Evolutionary conservation across 345 rosid genomes (phyloP), one percentile per base, ranked within the genome.

Genomic region (Bruguiera sexangula): DNA sequence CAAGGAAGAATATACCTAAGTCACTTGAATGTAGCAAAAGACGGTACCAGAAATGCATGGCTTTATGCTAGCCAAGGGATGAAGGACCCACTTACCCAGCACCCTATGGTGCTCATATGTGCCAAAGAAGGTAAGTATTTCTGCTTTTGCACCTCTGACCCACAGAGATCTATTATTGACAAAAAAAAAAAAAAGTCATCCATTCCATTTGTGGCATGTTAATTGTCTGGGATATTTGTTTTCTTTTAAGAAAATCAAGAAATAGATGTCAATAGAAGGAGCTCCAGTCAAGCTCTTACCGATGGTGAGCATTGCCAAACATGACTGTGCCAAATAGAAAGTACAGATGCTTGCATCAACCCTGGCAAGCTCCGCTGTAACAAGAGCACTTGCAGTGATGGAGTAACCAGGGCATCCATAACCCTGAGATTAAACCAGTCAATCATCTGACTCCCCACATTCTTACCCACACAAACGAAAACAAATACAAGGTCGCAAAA

Each of bases 281-380:
- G 66, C 22, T 63, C 11, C 13, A n/a, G 54, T 71, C 60, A 65
- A 75, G 69, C 78, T 59, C 83, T 78, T 70, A 92, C 98, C 96
- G 56, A 96, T 92, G n/a, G 93, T 92, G 54, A 96, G 98, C 99
- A 96, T 92, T 43, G 84, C 98, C 77, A 96, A 70, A 71, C 94
- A 89, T 51, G 93, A 85, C 78, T 90, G 98, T 84, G 85, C 98
- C 87, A 96, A 79, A 66, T 86, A 67, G 83, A 92, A 96, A 43
- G 99, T 90, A 26, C 87, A 80, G 76, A 91, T 86, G 70, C 99
- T 96, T 18, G 97, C 99, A 89, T 96, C 98, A 73, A 96, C 99
- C 85, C 99, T 84, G 69, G 98, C 91, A 63, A 96, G 34, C 79
- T 92, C 99, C 27, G 98, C 96, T 0, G 20, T 63, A 52, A 89